These are phyloP conservation scores for Neurospora sp. DNA, from an alignment of 2,329 filamentous ascomycete species.

Conservation along the genomic window DNA sequence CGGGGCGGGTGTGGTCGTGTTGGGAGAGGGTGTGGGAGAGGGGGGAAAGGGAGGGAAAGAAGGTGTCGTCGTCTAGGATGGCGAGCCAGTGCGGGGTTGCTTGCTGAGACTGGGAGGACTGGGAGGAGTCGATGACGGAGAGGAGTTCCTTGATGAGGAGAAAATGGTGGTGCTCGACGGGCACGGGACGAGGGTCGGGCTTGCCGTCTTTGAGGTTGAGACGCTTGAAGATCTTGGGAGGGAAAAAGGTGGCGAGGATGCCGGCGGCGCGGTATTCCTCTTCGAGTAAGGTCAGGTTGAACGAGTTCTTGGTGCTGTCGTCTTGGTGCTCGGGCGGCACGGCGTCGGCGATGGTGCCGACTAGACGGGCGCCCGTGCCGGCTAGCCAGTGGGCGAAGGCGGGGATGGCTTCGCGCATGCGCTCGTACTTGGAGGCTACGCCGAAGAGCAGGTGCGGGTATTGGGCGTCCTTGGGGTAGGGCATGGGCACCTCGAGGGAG, in stretches of 20 bases:
- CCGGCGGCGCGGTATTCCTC: constrained; percentile 21
- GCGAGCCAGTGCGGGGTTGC: constrained; percentile 34
- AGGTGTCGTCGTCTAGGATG: constrained; percentile 54
- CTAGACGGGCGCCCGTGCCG: constrained; percentile 38
- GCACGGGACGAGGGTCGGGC: constrained; percentile 13
- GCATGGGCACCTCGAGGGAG: constrained; percentile 33
- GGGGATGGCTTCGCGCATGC: constrained; percentile 39
- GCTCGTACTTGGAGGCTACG: constrained; percentile 41
- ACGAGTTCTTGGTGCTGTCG: constrained; percentile 1
- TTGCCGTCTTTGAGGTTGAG: constrained; percentile 3
- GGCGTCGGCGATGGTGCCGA: constrained; percentile 40
- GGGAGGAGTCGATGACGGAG: constrained; percentile 25
- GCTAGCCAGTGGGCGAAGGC: constrained; percentile 47
- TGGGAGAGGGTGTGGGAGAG: constrained; percentile 36
- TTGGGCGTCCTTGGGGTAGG: constrained; percentile 28
- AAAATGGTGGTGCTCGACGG: constrained; percentile 47
- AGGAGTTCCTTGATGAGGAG: constrained; percentile 42
- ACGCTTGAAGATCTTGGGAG: constrained; percentile 19
- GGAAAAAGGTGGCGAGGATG: constrained; percentile 20
- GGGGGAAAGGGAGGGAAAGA: constrained; percentile 45
- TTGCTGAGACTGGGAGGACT: not conserved
- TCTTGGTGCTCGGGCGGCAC: not conserved
- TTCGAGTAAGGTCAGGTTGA: constrained; percentile 21
- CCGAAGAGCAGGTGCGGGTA: constrained; percentile 47
- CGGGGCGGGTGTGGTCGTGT: constrained; percentile 37